phyloP scores from a whole-genome alignment of 1,284 basidiomycete genomes.

The Pseudozyma sp. region DNA sequence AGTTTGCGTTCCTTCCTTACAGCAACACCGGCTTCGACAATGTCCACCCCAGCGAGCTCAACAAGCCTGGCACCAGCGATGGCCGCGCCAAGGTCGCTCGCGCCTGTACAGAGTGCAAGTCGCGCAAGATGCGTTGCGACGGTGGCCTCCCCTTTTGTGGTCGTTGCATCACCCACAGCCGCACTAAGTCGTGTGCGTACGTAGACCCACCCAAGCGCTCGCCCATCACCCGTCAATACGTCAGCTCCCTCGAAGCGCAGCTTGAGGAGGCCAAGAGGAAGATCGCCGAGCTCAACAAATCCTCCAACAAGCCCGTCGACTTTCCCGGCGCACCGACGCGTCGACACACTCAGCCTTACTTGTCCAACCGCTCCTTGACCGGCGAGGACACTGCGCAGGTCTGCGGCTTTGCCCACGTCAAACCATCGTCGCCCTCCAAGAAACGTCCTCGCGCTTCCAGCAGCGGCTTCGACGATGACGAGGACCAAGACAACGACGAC shows the following conservation, averaged over 20 bases:
- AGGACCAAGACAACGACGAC: slow-evolving; percentile 14
- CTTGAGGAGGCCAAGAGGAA: slow-evolving; percentile 42
- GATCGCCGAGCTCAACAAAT: slow-evolving; percentile 37
- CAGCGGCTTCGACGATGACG: slow-evolving; percentile 17
- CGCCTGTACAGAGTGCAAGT: slow-evolving; percentile 54
- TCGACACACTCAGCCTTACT: slow-evolving; percentile 28
- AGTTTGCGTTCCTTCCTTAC: slow-evolving; percentile 49
- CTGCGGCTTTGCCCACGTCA: slow-evolving; percentile 11
- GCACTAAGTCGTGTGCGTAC: slow-evolving; percentile 54
- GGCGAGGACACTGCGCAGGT: slow-evolving; percentile 27
- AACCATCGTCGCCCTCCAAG: slow-evolving; percentile 24
- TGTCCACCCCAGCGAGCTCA: slow-evolving; percentile 44
- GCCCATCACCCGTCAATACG: slow-evolving; percentile 53
- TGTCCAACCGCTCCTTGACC: slow-evolving; percentile 49
- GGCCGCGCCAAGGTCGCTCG: slow-evolving; percentile 49
- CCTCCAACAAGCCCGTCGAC: slow-evolving; percentile 3
- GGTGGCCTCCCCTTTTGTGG: slow-evolving; percentile 55
- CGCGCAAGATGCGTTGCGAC: slow-evolving; percentile 55
- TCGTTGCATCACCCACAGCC: slow-evolving; percentile 54
- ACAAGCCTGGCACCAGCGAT: slow-evolving; percentile 46
- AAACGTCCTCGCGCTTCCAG: slow-evolving; percentile 38
- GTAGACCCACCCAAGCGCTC: slow-evolving; percentile 54
- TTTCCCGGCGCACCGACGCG: slow-evolving; percentile 10
- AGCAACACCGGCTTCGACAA: slow-evolving; percentile 42
- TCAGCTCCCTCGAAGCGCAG: slow-evolving; percentile 49